phyloP scores from a whole-genome alignment of 2,329 filamentous ascomycete species.

The Thielaviopsis ethacetica region DNA sequence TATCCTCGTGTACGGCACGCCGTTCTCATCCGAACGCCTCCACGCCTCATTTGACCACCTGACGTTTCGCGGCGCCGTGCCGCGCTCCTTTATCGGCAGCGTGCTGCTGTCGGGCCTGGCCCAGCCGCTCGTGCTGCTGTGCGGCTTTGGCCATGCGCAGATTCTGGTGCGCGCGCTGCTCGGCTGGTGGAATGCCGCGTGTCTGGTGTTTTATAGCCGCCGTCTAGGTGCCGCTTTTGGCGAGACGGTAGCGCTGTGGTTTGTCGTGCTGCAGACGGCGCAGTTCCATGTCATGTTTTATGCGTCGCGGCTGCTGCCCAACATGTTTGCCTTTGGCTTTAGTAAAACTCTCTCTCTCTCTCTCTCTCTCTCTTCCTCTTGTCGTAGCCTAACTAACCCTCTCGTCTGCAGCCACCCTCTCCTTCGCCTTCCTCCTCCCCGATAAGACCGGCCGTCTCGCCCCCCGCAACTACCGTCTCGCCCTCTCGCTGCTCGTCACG shows the following conservation, averaged over 20 bases:
- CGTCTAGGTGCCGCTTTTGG: constrained; percentile 55
- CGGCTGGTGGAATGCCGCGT: constrained; percentile 56
- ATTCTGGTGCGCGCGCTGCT: constrained; percentile 58
- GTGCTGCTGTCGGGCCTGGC: constrained; percentile 58
- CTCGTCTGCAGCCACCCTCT: constrained; percentile 41
- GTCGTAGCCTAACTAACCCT: neutral
- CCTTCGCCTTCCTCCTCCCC: constrained; percentile 33
- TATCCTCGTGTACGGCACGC: constrained; percentile 65
- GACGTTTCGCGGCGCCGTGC: constrained; percentile 77
- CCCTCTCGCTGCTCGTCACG: constrained; percentile 60
- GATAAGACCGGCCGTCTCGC: constrained; percentile 16
- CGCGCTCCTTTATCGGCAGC: constrained; percentile 75
- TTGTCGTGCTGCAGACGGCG: constrained; percentile 55
- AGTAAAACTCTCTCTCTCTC: constrained; percentile 36
- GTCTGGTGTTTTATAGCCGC: constrained; percentile 48
- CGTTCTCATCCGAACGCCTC: constrained; percentile 34
- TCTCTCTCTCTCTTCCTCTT: neutral
- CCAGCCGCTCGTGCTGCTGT: constrained; percentile 47
- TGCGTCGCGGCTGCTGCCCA: constrained; percentile 77
- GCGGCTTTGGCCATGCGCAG: constrained; percentile 39
- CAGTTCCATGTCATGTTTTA: constrained; percentile 95
- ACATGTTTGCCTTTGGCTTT: constrained; percentile 87
- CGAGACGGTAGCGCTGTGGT: constrained; percentile 56
- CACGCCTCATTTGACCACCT: constrained; percentile 66
- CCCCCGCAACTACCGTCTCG: constrained; percentile 38